Evolutionary conservation across 2,329 filamentous ascomycete genomes (phyloP).

Genomic region (Aspergillus jensenii): DNA sequence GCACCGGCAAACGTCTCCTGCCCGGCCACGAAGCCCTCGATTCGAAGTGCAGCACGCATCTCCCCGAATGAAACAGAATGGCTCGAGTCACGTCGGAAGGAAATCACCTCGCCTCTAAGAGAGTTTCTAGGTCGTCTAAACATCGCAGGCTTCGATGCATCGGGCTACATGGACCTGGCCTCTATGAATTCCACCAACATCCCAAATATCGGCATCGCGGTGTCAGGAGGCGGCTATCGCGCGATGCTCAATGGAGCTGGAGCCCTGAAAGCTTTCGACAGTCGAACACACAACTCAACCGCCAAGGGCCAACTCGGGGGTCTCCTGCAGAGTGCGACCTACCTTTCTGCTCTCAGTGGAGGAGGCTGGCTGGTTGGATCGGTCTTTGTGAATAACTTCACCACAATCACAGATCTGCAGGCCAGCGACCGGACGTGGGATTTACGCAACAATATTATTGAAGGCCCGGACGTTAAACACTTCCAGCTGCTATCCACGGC

Average conservation of each 20-base stretch:
- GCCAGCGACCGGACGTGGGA: slow-evolving; percentile 27
- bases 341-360: slow-evolving; percentile 76
- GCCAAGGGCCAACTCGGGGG: slow-evolving; percentile 71
- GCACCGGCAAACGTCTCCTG: slow-evolving; percentile 68
- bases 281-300: slow-evolving; percentile 64
- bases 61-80: slow-evolving; percentile 72
- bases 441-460: slow-evolving; percentile 50
- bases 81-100: slow-evolving; percentile 69
- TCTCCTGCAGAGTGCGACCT: slow-evolving; percentile 76
- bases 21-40: slow-evolving; percentile 64
- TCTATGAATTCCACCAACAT: slow-evolving; percentile 56
- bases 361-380: slow-evolving; percentile 85
- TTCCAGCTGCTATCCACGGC: slow-evolving; percentile 50
- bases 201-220: slow-evolving; percentile 72
- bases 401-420: slow-evolving; percentile 51
- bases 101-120: slow-evolving; percentile 71
- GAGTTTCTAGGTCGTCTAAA: slow-evolving; percentile 69
- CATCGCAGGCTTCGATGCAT: slow-evolving; percentile 77
- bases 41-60: slow-evolving; percentile 64
- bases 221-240: slow-evolving; percentile 82
- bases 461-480: slow-evolving; percentile 28
- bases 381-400: slow-evolving; percentile 76
- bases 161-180: slow-evolving; percentile 65
- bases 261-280: slow-evolving; percentile 75
- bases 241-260: slow-evolving; percentile 84